Evolutionary conservation across 768 basidiomycete species (phyloP).

Genomic region (Mrakia blollopis): DNA sequence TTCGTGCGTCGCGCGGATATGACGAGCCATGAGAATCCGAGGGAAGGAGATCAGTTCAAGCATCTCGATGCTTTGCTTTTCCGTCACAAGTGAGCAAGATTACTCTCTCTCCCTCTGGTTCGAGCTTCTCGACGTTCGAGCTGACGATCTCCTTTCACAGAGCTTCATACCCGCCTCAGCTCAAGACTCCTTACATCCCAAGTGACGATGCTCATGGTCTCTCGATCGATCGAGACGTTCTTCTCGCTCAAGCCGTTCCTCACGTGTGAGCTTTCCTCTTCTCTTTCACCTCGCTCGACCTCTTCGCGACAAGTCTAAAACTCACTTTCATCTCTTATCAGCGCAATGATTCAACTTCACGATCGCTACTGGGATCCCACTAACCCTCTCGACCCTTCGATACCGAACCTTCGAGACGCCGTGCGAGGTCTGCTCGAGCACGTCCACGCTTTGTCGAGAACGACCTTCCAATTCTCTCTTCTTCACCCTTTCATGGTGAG

Average conservation of each 20-base stretch:
- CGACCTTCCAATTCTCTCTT: background rate
- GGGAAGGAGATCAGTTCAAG: background rate
- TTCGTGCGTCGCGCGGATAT: background rate
- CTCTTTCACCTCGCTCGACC: background rate
- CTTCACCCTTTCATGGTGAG: slow-evolving; percentile 1
- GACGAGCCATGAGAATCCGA: background rate
- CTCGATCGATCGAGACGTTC: background rate
- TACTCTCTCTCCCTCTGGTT: background rate
- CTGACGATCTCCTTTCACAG: background rate
- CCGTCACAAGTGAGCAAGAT: background rate
- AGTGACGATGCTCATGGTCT: background rate
- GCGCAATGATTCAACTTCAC: background rate
- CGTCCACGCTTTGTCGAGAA: background rate
- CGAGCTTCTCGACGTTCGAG: background rate
- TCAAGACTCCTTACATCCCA: slow-evolving; percentile 1
- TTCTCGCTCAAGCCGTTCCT: background rate
- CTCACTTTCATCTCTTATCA: background rate
- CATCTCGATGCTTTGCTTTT: background rate
- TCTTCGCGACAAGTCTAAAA: background rate
- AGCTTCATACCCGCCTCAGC: background rate
- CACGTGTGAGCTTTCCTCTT: background rate
- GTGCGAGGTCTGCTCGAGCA: background rate
- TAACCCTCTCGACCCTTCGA: background rate
- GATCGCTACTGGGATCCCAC: slow-evolving; percentile 4
- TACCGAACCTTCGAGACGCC: background rate